Evolutionary conservation across 2,329 filamentous ascomycete species (phyloP).

Genomic region (Sclerotinia sclerotiorum): DNA sequence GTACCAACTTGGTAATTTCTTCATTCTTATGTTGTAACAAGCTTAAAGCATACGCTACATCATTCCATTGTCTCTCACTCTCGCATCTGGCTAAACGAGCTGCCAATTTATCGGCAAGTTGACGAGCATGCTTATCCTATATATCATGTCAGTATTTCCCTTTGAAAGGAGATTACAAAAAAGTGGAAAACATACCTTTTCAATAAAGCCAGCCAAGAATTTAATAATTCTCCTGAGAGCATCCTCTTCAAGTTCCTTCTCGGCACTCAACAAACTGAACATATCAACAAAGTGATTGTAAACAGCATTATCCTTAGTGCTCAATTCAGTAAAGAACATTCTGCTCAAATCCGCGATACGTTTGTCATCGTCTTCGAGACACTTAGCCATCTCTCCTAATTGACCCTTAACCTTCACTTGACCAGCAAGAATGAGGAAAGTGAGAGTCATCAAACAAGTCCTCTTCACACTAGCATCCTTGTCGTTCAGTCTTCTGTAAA

Average conservation of each 20-base stretch:
- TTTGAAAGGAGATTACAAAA: neutral
- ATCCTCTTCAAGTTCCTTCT: constrained; percentile 78
- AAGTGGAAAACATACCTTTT: constrained; percentile 67
- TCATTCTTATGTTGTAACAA: constrained; percentile 91
- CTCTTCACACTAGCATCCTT: constrained; percentile 87
- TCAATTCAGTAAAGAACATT: constrained; percentile 98
- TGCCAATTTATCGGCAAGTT: constrained; percentile 88
- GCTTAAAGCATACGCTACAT: constrained; percentile 89
- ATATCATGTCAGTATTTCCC: constrained; percentile 31
- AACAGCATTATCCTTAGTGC: constrained; percentile 97
- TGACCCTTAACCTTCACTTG: constrained; percentile 99
- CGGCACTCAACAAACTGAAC: constrained; percentile 89
- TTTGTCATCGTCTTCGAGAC: constrained; percentile 93
- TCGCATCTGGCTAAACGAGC: constrained; percentile 83
- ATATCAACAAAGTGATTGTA: constrained; percentile 99
- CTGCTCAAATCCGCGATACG: constrained; percentile 88
- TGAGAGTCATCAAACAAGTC: constrained; percentile 97
- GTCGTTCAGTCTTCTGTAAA: constrained; percentile 91
- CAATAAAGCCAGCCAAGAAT: constrained; percentile 92
- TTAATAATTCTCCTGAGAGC: constrained; percentile 83
- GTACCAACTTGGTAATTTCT: constrained; percentile 75
- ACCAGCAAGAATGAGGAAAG: constrained; percentile 92
- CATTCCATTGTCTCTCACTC: constrained; percentile 94
- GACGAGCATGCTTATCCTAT: constrained; percentile 95
- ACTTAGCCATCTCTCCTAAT: constrained; percentile 98